Evolutionary conservation across 1,284 basidiomycete genomes (phyloP), one percentile per base, ranked within the genome.

Genomic region (Rhodotorula mucilaginosa): DNA sequence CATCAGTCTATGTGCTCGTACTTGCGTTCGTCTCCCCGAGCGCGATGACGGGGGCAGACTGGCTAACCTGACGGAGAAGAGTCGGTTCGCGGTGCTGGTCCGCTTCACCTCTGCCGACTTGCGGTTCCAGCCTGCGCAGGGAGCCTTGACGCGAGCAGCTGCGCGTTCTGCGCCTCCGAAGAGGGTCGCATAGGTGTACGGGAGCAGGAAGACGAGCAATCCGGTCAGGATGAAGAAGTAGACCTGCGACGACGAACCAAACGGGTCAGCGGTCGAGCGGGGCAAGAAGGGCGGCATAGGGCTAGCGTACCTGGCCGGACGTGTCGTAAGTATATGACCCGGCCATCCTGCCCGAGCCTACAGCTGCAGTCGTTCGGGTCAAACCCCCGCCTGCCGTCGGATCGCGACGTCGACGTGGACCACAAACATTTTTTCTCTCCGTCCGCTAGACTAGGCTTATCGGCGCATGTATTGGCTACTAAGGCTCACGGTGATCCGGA

Each of bases 141-240:
- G 78, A 26, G 73, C 58, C 44, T 68, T 68, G 31, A 75, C 74
- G 29, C 72, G 68, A 6, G 61, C 59, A 0, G 73, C 68, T 18
- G 70, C 68, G 23, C 70, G 67, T 5, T 69, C 73, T 51, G 65
- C 46, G 16, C 68, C 68, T 49, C 71, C 69, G 29, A 65, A 60
- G 51, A 78, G 47, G 54, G 75, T 71, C 34, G 71, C 49, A 58
- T 72, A 78, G 46, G 77, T 77, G 69, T 73, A 75, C 16, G 78
- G 78, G 59, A 79, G 34, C 58, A 79, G 69, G 67, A 76, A 54
- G 62, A 78, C 67, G 68, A 76, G 71, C 60, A 79, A 65, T 56
- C 78, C 73, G 51, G 77, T 77, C 58, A 79, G 69, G 58, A 77
- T 51, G 72, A 79, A 78, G 73, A 79, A 79, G 70, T 77, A 74